phyloP scores from a whole-genome alignment of 1,284 basidiomycete genomes.

The Apiotrichum porosum region DNA sequence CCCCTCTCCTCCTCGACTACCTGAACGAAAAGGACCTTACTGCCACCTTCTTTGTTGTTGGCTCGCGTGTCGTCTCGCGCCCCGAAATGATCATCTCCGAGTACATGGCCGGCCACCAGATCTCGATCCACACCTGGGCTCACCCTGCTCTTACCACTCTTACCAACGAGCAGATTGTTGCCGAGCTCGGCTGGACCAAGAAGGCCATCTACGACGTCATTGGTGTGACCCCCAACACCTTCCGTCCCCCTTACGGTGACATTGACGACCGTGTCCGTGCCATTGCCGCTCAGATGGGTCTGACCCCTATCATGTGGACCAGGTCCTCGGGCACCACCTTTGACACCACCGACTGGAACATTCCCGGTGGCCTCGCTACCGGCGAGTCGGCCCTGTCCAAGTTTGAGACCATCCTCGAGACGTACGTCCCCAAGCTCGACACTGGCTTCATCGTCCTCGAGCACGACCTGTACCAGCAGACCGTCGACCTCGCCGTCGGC shows the following conservation, averaged over 20 bases:
- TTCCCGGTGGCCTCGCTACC: slow-evolving; percentile 64
- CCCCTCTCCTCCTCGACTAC: slow-evolving; percentile 52
- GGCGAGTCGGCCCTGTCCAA: slow-evolving; percentile 57
- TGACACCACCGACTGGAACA: slow-evolving; percentile 81
- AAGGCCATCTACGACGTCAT: slow-evolving; percentile 76
- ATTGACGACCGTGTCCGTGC: slow-evolving; percentile 23
- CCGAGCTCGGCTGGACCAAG: slow-evolving; percentile 88
- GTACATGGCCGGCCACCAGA: slow-evolving; percentile 38
- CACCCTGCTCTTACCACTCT: slow-evolving; percentile 63
- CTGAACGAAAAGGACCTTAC: slow-evolving; percentile 51
- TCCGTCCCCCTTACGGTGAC: slow-evolving; percentile 62
- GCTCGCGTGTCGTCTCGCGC: slow-evolving; percentile 15
- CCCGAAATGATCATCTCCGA: slow-evolving; percentile 24
- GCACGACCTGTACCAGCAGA: slow-evolving; percentile 79
- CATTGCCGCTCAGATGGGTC: slow-evolving; percentile 39
- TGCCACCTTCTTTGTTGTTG: slow-evolving; percentile 53
- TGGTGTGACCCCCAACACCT: slow-evolving; percentile 70
- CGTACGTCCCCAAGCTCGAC: slow-evolving; percentile 39
- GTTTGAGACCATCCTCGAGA: slow-evolving; percentile 49
- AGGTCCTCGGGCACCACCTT: slow-evolving; percentile 51
- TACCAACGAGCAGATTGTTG: slow-evolving; percentile 81
- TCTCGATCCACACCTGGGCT: slow-evolving; percentile 54
- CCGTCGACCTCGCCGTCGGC: slow-evolving; percentile 80
- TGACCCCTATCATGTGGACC: slow-evolving; percentile 49
- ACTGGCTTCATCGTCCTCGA: slow-evolving; percentile 80